These are phyloP conservation scores for Akanthomyces muscarius DNA, from an alignment of 2,329 filamentous ascomycete species.

Conservation along the genomic window DNA sequence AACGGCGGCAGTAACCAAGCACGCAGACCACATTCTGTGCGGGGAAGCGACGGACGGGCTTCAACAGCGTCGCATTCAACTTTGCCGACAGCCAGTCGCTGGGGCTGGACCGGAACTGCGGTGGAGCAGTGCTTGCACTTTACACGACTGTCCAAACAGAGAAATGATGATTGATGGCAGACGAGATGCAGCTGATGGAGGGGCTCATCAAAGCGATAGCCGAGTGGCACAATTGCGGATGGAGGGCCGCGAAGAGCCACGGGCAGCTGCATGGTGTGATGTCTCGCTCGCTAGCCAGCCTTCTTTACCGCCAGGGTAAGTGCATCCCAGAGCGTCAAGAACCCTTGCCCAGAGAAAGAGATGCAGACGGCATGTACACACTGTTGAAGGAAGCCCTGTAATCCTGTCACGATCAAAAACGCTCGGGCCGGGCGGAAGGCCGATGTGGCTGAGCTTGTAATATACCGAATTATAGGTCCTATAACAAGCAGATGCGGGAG, in stretches of 20 bases:
- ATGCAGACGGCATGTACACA: background rate
- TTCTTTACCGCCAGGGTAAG: background rate
- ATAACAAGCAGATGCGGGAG: background rate
- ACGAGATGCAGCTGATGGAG: background rate
- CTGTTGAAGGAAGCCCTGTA: background rate
- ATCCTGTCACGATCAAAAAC: background rate
- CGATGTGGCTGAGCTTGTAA: slow-evolving; percentile 7
- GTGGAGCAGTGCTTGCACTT: slow-evolving; percentile 2
- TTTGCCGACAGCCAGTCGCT: background rate
- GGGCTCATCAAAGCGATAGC: slow-evolving; percentile 5
- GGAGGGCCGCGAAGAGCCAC: background rate
- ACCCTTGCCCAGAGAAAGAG: background rate
- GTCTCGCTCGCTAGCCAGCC: background rate
- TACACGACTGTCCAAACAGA: background rate
- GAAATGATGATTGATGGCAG: background rate
- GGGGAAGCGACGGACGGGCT: background rate
- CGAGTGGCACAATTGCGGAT: background rate
- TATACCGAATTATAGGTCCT: background rate
- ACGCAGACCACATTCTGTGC: background rate
- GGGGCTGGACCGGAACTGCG: background rate
- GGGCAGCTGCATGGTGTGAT: background rate
- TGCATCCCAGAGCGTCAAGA: background rate
- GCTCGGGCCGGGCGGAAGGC: slow-evolving; percentile 3
- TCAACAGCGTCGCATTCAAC: background rate
- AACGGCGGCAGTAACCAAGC: background rate